These are phyloP conservation scores for Aspergillus terreus DNA, from an alignment of 2,329 filamentous ascomycete species.

Conservation along the genomic window DNA sequence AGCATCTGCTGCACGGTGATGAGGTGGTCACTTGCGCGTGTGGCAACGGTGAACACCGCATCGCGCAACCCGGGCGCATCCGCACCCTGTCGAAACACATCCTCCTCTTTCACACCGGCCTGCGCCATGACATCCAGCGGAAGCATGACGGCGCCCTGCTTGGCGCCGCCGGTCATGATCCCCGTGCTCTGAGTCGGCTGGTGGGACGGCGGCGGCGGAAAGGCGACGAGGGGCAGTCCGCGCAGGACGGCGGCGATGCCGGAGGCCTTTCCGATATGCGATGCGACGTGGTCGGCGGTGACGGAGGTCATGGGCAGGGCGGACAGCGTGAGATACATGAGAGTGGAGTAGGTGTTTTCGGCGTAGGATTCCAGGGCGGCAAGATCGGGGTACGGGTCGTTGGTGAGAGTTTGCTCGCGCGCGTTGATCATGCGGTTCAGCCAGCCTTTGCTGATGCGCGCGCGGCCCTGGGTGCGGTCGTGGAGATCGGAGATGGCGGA, in stretches of 20 bases:
- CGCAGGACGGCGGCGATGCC: conserved; percentile 85
- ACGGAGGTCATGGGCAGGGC: conserved; percentile 75
- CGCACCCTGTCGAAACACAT: conserved; percentile 76
- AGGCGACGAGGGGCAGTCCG: conserved; percentile 82
- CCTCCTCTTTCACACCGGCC: conserved; percentile 76
- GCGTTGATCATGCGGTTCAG: conserved; percentile 73
- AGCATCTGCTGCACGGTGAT: conserved; percentile 94
- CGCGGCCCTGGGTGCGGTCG: conserved; percentile 43
- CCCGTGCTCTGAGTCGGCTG: conserved; percentile 49
- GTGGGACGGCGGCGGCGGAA: conserved; percentile 60
- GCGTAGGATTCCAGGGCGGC: conserved; percentile 79
- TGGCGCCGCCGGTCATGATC: conserved; percentile 34
- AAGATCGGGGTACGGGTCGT: conserved; percentile 73
- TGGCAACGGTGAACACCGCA: conserved; percentile 88
- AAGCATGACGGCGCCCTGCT: conserved; percentile 68
- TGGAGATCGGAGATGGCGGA: conserved; percentile 62
- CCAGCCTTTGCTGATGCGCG: conserved; percentile 65
- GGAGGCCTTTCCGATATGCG: conserved; percentile 89
- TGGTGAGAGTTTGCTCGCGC: conserved; percentile 76
- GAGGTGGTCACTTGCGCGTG: conserved; percentile 89
- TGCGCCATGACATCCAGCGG: conserved; percentile 89
- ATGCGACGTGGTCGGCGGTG: conserved; percentile 86
- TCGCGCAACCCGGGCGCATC: conserved; percentile 78
- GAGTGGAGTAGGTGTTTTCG: conserved; percentile 89
- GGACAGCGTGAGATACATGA: conserved; percentile 84